Evolutionary conservation across 2,329 filamentous ascomycete genomes (phyloP).

Genomic region (Penicillium sp.): DNA sequence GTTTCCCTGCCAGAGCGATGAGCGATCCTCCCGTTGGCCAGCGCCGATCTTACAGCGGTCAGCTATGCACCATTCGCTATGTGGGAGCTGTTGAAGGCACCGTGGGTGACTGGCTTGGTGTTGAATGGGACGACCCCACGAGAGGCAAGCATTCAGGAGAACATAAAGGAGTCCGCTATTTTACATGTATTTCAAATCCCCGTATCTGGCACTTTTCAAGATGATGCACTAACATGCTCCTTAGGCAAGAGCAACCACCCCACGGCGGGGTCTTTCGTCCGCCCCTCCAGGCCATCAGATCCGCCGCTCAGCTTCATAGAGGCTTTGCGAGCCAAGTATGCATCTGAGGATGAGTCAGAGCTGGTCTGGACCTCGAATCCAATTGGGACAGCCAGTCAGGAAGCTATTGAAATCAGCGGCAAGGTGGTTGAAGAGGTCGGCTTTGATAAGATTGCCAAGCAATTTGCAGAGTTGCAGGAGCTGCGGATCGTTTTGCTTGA

Average conservation of each 20-base stretch:
- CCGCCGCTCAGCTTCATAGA: slow-evolving; percentile 71
- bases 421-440: slow-evolving; percentile 93
- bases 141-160: slow-evolving; percentile 90
- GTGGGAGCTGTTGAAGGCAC: slow-evolving; percentile 75
- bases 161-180: slow-evolving; percentile 77
- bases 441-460: slow-evolving; percentile 85
- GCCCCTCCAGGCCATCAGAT: slow-evolving; percentile 72
- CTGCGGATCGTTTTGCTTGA: slow-evolving; percentile 82
- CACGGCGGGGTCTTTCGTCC: slow-evolving; percentile 83
- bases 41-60: slow-evolving; percentile 75
- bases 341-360: slow-evolving; percentile 55
- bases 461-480: slow-evolving; percentile 75
- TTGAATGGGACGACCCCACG: slow-evolving; percentile 90
- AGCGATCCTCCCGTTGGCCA: slow-evolving; percentile 57
- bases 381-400: slow-evolving; percentile 27
- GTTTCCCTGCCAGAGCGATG: slow-evolving; percentile 6
- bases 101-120: slow-evolving; percentile 80
- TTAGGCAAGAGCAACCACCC: slow-evolving; percentile 62
- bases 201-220: not conserved
- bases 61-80: slow-evolving; percentile 82
- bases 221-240: slow-evolving; percentile 19
- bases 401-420: slow-evolving; percentile 69
- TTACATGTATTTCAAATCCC: slow-evolving; percentile 63
- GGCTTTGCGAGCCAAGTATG: slow-evolving; percentile 83
- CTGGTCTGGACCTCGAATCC: slow-evolving; percentile 9